Base-by-base conservation (phyloP, 1,139 yeast genomes). In the Geotrichum europaeum region DNA sequence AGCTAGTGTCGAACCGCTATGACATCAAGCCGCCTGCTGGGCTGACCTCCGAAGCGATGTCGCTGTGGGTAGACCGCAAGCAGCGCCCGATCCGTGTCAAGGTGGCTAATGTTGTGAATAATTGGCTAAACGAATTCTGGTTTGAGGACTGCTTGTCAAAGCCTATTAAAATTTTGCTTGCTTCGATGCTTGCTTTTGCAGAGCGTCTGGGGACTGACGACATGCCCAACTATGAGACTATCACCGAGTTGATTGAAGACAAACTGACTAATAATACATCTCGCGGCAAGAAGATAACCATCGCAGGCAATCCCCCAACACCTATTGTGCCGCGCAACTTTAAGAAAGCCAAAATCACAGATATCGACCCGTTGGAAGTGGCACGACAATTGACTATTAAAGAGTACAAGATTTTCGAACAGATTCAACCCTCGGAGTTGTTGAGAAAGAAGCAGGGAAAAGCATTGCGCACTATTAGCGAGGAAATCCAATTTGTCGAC, bases 21-120 rank as follows among this genome's bases (percentile, higher is more conserved):
- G 85, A 63, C 49, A 76, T 84, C 36, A 84, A 83, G 63, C 96
- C 97, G 7, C 97, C 97, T 0, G 96, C 87, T 68, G 96, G 96
- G 0, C 76, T 92, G 64, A 84, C 89, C 61, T 87, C 83, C 66
- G 96, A 88, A 64, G 96, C 90, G 69, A 89, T 89, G 69, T 84
- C 85, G 53, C 74, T 80, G 5, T 92, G 98, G 98, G 81, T 85
- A 9, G 84, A 85, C 51, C 83, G 83, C 69, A 91, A 89, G 69
- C 86, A 78, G 75, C 72, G 75, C 66, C 70, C 92, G 0, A 85
- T 88, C 43, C 81, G 94, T 60, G 70, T 82, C 36, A 78, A 91
- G 60, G 91, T 89, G 3, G 79, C 87, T 64, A 84, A 86, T 65
- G 79, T 88, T 47, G 82, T 91, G 82, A 85, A 84, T 68, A 75